Percentiles rank a stretch among this genome's conserved stretches.
Conservation (phyloP, 305 asterid species). For the Fraxinus paxiana region DNA sequence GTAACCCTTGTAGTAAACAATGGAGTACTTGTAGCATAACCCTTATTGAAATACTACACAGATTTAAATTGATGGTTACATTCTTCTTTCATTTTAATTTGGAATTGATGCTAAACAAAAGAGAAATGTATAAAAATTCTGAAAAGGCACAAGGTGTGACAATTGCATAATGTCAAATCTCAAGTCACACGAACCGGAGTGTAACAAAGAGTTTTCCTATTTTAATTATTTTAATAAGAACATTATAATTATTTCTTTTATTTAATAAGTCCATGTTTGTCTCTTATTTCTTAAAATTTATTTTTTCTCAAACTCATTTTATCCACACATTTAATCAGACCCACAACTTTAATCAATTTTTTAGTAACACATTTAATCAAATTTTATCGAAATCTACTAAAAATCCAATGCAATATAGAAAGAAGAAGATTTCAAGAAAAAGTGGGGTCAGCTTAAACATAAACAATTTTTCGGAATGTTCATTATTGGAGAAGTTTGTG, state of each 20-base stretch:
- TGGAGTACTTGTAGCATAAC: too few relatives aligned
- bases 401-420: background rate
- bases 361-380: too few relatives aligned
- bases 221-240: background rate
- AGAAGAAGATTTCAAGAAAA: too few relatives aligned
- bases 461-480: background rate
- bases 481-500: background rate
- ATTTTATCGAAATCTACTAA: too few relatives aligned
- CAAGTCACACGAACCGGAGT: background rate
- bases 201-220: background rate
- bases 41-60: background rate
- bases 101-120: background rate
- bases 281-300: background rate
- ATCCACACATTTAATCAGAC: too few relatives aligned
- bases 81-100: too few relatives aligned
- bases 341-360: too few relatives aligned
- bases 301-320: too few relatives aligned
- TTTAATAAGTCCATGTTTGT: background rate
- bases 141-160: background rate
- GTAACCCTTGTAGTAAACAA: too few relatives aligned
- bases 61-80: background rate
- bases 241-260: too few relatives aligned
- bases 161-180: background rate
- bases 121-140: background rate
- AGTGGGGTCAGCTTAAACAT: background rate